Evolutionary conservation across 164 flowering plant genomes (phyloP).

Genomic region (Liquidambar formosana): DNA sequence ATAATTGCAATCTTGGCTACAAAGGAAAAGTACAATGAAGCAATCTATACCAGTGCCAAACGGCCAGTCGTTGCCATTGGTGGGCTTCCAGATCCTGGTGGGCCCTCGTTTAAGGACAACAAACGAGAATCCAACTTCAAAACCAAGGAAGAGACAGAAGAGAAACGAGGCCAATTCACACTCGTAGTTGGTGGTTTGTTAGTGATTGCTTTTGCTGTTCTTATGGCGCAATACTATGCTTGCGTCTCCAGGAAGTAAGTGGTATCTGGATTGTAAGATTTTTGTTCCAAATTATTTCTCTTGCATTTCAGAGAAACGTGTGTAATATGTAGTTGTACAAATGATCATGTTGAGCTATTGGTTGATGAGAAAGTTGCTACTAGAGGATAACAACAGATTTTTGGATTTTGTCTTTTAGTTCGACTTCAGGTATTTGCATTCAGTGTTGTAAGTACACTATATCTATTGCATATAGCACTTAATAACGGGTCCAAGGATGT

Average conservation of each 20-base stretch:
- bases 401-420: constrained; percentile 1
- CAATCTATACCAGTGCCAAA: constrained; percentile 72
- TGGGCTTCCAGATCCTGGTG: constrained; percentile 95
- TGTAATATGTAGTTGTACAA: constrained; percentile 24
- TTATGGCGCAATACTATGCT: constrained; percentile 98
- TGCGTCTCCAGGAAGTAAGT: constrained; percentile 70
- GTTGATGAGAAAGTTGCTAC: constrained; percentile 12
- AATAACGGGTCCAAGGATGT: too few species aligned
- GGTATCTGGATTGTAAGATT: constrained; percentile 1
- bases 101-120: constrained; percentile 71
- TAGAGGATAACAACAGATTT: constrained; percentile 8
- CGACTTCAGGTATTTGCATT: background rate
- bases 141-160: constrained; percentile 89
- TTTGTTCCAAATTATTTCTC: background rate
- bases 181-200: constrained; percentile 96
- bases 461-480: too few species aligned
- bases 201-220: constrained; percentile 95
- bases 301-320: constrained; percentile 1
- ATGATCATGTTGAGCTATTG: constrained; percentile 21
- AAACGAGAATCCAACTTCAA: constrained; percentile 96
- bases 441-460: too few species aligned
- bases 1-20: constrained; percentile 77
- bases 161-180: constrained; percentile 93
- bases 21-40: constrained; percentile 97
- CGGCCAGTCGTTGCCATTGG: constrained; percentile 92